A percentile compares a stretch with the other conserved stretches of the same genome.
Conservation (phyloP, 1,284 basidiomycete species). For the Cystobasidiaceae sp. region DNA sequence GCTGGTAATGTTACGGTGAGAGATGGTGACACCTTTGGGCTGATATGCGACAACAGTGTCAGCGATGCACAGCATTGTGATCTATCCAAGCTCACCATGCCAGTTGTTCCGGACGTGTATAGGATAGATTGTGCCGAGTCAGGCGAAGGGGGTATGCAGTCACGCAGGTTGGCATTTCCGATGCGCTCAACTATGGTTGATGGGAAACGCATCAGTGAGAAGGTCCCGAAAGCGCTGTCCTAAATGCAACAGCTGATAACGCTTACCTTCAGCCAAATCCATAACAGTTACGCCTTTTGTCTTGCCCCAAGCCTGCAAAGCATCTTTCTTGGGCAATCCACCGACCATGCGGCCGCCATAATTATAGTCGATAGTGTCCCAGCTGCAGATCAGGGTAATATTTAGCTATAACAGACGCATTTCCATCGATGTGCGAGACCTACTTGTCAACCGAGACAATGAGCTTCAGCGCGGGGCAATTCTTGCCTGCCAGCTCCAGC, state of each 20-base stretch:
- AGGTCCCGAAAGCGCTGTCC: neutral
- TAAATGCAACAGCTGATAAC: neutral
- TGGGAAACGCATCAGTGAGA: neutral
- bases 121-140: slow-evolving; percentile 26
- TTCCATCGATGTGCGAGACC: neutral
- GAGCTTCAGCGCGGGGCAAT: slow-evolving; percentile 62
- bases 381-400: slow-evolving; percentile 8
- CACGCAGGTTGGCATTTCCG: neutral
- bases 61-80: neutral
- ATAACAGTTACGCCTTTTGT: slow-evolving; percentile 61
- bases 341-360: slow-evolving; percentile 35
- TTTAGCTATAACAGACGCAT: neutral
- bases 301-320: slow-evolving; percentile 68
- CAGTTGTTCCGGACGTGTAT: slow-evolving; percentile 41
- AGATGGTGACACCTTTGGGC: slow-evolving; percentile 66
- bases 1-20: slow-evolving; percentile 67
- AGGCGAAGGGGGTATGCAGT: slow-evolving; percentile 33
- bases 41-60: slow-evolving; percentile 36
- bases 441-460: slow-evolving; percentile 72
- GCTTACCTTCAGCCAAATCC: slow-evolving; percentile 63
- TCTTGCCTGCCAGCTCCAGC: slow-evolving; percentile 60
- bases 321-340: slow-evolving; percentile 50
- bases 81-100: neutral
- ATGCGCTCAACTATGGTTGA: slow-evolving; percentile 12
- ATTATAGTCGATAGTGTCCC: slow-evolving; percentile 33